phyloP scores from a whole-genome alignment of 306 rosid genomes.

The Lathyrus aphaca region DNA sequence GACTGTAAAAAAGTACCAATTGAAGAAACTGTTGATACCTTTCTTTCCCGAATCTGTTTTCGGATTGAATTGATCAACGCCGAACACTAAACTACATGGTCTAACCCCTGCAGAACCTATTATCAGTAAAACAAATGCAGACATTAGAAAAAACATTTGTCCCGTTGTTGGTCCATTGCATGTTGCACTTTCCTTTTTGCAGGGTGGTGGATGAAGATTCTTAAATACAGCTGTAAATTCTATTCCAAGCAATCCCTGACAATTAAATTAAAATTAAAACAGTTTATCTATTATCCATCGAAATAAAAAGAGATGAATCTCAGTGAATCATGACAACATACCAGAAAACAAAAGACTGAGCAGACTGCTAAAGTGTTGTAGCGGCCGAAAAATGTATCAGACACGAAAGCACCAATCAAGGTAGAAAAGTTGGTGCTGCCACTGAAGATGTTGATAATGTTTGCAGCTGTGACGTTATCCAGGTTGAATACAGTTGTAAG shows the following conservation, averaged over 20 bases:
- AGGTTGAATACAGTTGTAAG: conserved; percentile 78
- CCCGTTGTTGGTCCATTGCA: conserved; percentile 72
- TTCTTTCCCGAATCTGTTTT: conserved; percentile 74
- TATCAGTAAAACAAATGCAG: conserved; percentile 60
- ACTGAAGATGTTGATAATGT: conserved; percentile 58
- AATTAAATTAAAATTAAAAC: conserved; percentile 17
- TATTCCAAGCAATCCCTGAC: conserved; percentile 70
- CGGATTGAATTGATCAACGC: conserved; percentile 88
- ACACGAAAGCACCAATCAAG: conserved; percentile 72
- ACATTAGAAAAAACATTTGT: conserved; percentile 63
- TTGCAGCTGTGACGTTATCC: conserved; percentile 70
- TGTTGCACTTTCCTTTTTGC: conserved; percentile 45
- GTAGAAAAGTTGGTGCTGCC: conserved; percentile 87
- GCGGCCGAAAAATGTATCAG: conserved; percentile 82
- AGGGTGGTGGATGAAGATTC: conserved; percentile 73
- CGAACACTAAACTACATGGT: conserved; percentile 90
- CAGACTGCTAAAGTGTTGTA: conserved; percentile 68
- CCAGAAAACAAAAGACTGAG: conserved; percentile 68
- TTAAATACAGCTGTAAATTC: conserved; percentile 74
- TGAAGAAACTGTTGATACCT: conserved; percentile 86
- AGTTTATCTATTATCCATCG: no score
- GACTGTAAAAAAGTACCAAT: conserved; percentile 82
- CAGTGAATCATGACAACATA: conserved; percentile 25
- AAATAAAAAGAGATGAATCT: no score
- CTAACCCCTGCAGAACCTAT: conserved; percentile 81